Base-by-base conservation (phyloP, 2,329 filamentous ascomycete species). In the Leptographium wingfieldii region DNA sequence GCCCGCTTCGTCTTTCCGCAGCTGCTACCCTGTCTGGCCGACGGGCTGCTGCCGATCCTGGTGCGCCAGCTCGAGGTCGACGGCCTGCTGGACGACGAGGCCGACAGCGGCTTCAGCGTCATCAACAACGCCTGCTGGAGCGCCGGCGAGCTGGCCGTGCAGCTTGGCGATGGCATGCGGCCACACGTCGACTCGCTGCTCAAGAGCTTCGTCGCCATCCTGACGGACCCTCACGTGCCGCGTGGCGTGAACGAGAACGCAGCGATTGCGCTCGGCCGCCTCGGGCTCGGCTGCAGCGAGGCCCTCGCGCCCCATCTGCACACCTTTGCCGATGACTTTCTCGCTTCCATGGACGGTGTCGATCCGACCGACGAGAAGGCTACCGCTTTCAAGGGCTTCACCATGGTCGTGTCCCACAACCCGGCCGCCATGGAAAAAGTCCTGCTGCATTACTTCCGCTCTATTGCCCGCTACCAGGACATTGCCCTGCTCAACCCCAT, bases 81-180 rank as follows among this genome's bases (percentile, higher is more conserved):
- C 63, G 80, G 79, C 59, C 81, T 91, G 57, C 73, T 84, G 22
- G 87, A 92, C 62, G 90, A 95, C 66, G 88, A 91, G 62, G 84
- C 90, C 55, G 90, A 95, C 64, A 87, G 83, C 22, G 86, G 85
- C 16, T 96, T 96, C 71, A 90, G 91, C 62, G 92, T 97, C 35
- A 85, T 97, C 62, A 99, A 97, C 80, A 99, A 99, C 70, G 92
- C 94, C 27, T 97, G 92, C 75, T 99, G 94, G 94, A 95, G 92
- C 7, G 86, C 85, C 29, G 94, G 94, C 51, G 94, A 99, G 75
- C 94, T 97, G 63, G 84, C 91, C 19, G 85, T 96, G 72, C 85
- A 90, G 63, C 80, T 88, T 69, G 83, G 85, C 65, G 83, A 85
- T 63, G 83, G 80, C 59, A 88, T 96, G 83, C 80, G 80, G 1